A percentile compares a stretch with the other conserved stretches of the same genome.
These are phyloP conservation scores for Taiozyma sp. DNA, from an alignment of 1,139 yeast species.

Conservation along the genomic window DNA sequence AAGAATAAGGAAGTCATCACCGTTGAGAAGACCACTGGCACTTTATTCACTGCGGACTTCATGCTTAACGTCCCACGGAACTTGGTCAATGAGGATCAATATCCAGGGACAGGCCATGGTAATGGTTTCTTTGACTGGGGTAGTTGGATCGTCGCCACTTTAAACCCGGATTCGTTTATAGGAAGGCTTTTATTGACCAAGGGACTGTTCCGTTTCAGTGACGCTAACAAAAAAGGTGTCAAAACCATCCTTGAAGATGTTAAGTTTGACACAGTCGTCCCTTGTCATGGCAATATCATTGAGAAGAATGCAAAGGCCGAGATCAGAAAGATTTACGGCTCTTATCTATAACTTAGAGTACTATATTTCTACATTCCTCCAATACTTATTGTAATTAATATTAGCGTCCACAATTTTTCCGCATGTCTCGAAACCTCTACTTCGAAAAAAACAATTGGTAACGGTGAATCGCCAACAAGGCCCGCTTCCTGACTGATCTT, in stretches of 20 bases:
- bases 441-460: constrained; percentile 1
- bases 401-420: not conserved
- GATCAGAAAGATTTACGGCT: not conserved
- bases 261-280: constrained; percentile 44
- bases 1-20: constrained; percentile 49
- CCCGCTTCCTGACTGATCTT: not conserved
- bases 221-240: constrained; percentile 26
- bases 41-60: constrained; percentile 52
- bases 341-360: not conserved
- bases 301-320: constrained; percentile 34
- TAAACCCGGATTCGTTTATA: constrained; percentile 35
- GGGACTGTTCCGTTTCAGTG: constrained; percentile 16
- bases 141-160: constrained; percentile 1
- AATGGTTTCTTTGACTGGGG: constrained; percentile 34
- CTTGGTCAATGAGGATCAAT: constrained; percentile 37
- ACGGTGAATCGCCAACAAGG: not conserved
- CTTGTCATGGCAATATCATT: constrained; percentile 54
- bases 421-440: not conserved
- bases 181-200: constrained; percentile 29
- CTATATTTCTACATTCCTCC: not conserved
- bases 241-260: constrained; percentile 32
- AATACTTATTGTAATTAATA: not conserved
- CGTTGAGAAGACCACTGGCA: constrained; percentile 40
- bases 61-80: constrained; percentile 38
- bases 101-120: constrained; percentile 36